Evolutionary conservation across 2,329 filamentous ascomycete genomes (phyloP).

Genomic region (Thielaviopsis punctulata): DNA sequence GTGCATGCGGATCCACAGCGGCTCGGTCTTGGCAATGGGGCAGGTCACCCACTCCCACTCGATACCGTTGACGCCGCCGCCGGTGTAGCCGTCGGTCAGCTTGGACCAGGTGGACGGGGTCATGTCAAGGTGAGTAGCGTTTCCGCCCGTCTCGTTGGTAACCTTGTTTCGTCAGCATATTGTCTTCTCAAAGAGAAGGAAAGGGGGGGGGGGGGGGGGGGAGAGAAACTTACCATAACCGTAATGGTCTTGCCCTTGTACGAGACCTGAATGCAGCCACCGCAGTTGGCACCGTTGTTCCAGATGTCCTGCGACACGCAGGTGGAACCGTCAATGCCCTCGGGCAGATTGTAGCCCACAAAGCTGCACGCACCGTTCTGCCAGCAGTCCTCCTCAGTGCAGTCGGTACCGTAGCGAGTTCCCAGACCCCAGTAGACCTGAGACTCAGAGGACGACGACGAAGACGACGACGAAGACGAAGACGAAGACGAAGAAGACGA

Average conservation of each 20-base stretch:
- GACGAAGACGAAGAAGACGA: too few relatives aligned
- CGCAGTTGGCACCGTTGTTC: slow-evolving; percentile 11
- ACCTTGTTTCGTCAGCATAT: not conserved
- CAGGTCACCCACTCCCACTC: slow-evolving; percentile 10
- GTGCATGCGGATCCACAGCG: slow-evolving; percentile 13
- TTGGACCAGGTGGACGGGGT: slow-evolving; percentile 11
- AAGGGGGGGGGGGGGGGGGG: not conserved
- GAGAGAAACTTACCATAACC: slow-evolving; percentile 1
- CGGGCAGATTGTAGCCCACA: slow-evolving; percentile 7
- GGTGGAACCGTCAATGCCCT: slow-evolving; percentile 1
- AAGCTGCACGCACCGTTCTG: slow-evolving; percentile 6
- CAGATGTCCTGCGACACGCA: slow-evolving; percentile 10
- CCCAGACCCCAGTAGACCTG: slow-evolving; percentile 5
- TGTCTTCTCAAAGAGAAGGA: not conserved
- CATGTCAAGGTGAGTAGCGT: slow-evolving; percentile 11
- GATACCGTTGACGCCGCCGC: not conserved
- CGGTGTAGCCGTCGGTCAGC: not conserved
- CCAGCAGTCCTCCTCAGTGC: slow-evolving; percentile 5
- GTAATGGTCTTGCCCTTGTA: slow-evolving; percentile 9
- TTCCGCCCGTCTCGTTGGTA: slow-evolving; percentile 8
- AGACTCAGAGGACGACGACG: not conserved
- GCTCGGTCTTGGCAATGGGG: slow-evolving; percentile 9
- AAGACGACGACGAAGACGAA: not conserved
- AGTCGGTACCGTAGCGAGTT: slow-evolving; percentile 2
- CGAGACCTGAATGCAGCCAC: slow-evolving; percentile 9